These are phyloP conservation scores for Byssoonygena ceratinophila DNA, from an alignment of 2,329 filamentous ascomycete genomes.

Conservation along the genomic window DNA sequence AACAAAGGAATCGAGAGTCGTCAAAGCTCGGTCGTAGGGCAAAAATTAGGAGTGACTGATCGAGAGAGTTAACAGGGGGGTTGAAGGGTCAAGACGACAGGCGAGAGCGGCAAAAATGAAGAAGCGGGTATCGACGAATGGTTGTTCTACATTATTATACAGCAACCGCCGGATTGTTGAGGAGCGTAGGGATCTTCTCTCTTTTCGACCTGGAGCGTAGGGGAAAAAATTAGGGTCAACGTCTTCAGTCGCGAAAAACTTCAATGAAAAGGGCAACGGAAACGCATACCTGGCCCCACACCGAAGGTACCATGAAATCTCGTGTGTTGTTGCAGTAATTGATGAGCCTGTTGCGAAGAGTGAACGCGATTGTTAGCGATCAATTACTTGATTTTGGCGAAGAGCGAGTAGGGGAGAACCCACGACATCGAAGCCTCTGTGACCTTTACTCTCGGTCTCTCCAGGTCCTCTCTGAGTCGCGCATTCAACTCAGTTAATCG, in stretches of 20 bases:
- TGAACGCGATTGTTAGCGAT: constrained; percentile 14
- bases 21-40: constrained; percentile 4
- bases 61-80: neutral
- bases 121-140: constrained; percentile 14
- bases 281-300: constrained; percentile 66
- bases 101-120: constrained; percentile 9
- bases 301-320: constrained; percentile 97
- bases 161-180: constrained; percentile 86
- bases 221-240: constrained; percentile 16
- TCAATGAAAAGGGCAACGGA: neutral
- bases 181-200: constrained; percentile 97
- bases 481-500: constrained; percentile 95
- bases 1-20: constrained; percentile 1
- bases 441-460: constrained; percentile 88
- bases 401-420: constrained; percentile 28
- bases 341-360: constrained; percentile 59
- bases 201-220: constrained; percentile 60
- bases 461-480: constrained; percentile 87
- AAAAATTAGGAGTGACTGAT: constrained; percentile 4
- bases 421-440: constrained; percentile 84
- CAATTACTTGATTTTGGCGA: too few relatives aligned
- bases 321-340: constrained; percentile 96
- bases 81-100: neutral
- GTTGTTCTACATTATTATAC: constrained; percentile 69
- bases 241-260: constrained; percentile 3